Percentiles rank a stretch among this genome's conserved stretches.
Conservation (phyloP, 1,139 yeast genomes). For the Yamadazyma kanchanaburiensis region DNA sequence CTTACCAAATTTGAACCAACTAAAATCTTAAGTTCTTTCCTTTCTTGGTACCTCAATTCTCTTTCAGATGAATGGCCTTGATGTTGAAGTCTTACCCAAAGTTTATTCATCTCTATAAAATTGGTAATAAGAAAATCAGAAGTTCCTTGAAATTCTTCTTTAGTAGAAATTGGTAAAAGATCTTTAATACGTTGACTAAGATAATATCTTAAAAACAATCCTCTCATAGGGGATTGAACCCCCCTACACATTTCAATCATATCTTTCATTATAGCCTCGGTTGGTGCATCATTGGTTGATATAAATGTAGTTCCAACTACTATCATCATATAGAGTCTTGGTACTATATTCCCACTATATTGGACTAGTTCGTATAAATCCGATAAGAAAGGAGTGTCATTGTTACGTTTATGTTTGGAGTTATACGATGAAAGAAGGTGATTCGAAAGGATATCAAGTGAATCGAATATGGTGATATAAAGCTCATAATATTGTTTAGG, state of each 20-base stretch:
- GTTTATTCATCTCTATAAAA: constrained; percentile 94
- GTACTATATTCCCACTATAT: constrained; percentile 90
- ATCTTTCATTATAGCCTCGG: constrained; percentile 85
- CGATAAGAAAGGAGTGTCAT: constrained; percentile 64
- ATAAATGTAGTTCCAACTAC: constrained; percentile 91
- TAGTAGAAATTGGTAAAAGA: constrained; percentile 48
- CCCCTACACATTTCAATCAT: constrained; percentile 98
- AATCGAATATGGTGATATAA: constrained; percentile 82
- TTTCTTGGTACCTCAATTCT: constrained; percentile 68
- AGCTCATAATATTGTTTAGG: constrained; percentile 95
- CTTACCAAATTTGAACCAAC: constrained; percentile 93
- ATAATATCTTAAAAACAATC: constrained; percentile 84
- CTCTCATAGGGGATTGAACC: constrained; percentile 93
- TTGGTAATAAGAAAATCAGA: constrained; percentile 75
- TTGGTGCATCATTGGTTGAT: constrained; percentile 75
- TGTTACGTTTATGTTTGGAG: constrained; percentile 22
- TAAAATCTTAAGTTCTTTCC: constrained; percentile 84
- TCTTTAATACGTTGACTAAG: constrained; percentile 81
- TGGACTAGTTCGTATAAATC: constrained; percentile 94
- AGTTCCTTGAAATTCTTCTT: constrained; percentile 58
- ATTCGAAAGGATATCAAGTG: constrained; percentile 64
- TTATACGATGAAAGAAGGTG: constrained; percentile 68
- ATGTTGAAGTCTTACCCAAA: constrained; percentile 95
- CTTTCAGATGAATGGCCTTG: constrained; percentile 91
- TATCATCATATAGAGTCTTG: constrained; percentile 89